Evolutionary conservation across 371 early-diverging fungal species (phyloP), one percentile per base, ranked within the genome.

Genomic region (Haplosporangium sp.): DNA sequence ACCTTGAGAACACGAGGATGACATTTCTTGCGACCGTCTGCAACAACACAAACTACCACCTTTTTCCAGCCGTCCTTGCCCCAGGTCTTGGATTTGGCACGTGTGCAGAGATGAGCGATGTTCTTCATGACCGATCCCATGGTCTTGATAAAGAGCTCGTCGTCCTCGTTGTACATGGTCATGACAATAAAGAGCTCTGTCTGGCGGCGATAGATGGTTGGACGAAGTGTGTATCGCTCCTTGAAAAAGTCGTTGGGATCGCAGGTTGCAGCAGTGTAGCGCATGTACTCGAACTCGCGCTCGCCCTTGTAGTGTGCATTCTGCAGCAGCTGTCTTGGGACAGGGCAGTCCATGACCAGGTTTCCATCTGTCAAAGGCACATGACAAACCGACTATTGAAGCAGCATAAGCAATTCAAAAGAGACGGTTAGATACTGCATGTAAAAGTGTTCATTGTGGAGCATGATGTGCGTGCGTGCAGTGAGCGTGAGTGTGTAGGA

Each of bases 131-230:
- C 88, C 0, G 90, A 85, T 50, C 83, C 77, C 87, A 94, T 92
- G 7, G 95, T 91, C 72, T 92, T 91, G 73, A 86, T 86, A 69
- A 95, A 95, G 45, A 95, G 83, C 16, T 85, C 81, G 60, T 92
- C 92, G 70, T 92, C 94, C 82, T 95, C 94, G 81, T 94, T 94
- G 85, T 94, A 94, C 93, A 94, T 92, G 37, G 96, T 96, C 79
- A 96, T 87, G 47, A 95, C 97, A 52, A 94, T 90, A 59, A 93
- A 92, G 20, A 98, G 81, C 81, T 97, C 98, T 9, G 97, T 97
- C 50, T 89, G 72, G 52, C 97, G 86, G 43, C 87, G 85, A 72
- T 89, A 89, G 50, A 93, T 82, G 57, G 87, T 86, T 18, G 93
- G 96, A 11, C 97, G 87, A 59, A 98, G 84, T 0, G 92, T 90